Base-by-base conservation (phyloP, 768 basidiomycete genomes). In the Suillus alpinus region DNA sequence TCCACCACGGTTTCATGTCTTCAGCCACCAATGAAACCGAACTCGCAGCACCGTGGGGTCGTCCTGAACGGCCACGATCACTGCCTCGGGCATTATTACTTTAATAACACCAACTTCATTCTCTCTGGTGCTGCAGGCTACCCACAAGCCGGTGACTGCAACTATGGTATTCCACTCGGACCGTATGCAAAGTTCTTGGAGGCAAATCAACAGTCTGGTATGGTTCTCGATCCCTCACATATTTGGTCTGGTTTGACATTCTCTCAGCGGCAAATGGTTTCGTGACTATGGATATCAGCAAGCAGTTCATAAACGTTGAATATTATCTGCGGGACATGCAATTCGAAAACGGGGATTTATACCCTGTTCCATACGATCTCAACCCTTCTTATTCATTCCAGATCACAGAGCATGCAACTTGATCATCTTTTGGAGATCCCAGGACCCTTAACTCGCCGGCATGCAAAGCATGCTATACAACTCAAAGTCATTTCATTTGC, bases 41-140 rank as follows among this genome's bases (percentile, higher is more conserved):
- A 1, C 52, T 53, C 8, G 52, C 52, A 53, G 36, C 52, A 53
- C 34, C 14, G 12, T 3, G 52, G 52, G 12, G 20, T 37, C 20
- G 52, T 53, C 14, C n/a, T 53, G 36, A 53, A 53, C 14, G 52
- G 52, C 9, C 52, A 53, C 16, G 52, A 53, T 20, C 52, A 53
- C 14, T 53, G 52, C 23, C 52, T 53, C 14, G 52, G n/a, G 20
- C 52, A 53, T 53, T 53, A 53, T 36, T 53, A 23, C 20, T 0
- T 14, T 16, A 53, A 53, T 14, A 34, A 53, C 14, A 53, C 52
- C 4, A 53, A 53, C 20, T 53, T 53, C 52, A 36, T 53, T 23
- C 52, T 53, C 20, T 53, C 52, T 53, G 52, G 52, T 6, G 52
- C 34, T 34, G 52, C 52, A 34, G 52, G 52, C 20, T 53, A 53